Evolutionary conservation across 2,329 filamentous ascomycete species (phyloP).

Genomic region (Thelonectria blattea): DNA sequence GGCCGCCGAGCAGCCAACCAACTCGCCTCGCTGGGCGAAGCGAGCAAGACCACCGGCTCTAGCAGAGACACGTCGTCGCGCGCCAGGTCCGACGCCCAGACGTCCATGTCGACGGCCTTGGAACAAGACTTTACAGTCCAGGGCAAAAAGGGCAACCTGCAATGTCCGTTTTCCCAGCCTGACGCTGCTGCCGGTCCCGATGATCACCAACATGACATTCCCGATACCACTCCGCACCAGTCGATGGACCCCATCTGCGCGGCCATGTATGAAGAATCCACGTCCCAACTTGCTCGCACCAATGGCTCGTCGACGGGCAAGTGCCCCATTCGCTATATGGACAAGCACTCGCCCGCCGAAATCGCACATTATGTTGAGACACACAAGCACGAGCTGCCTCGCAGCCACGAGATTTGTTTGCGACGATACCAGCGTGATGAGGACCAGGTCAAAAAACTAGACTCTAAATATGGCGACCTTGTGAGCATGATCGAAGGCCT

Average conservation of each 20-base stretch:
- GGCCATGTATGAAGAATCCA: constrained; percentile 66
- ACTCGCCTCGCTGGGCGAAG: constrained; percentile 55
- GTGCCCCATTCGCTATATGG: constrained; percentile 91
- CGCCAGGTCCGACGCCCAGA: constrained; percentile 50
- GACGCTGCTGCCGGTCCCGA: constrained; percentile 41
- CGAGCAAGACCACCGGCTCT: constrained; percentile 58
- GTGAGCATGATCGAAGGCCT: constrained; percentile 94
- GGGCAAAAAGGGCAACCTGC: constrained; percentile 78
- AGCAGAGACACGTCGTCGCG: constrained; percentile 56
- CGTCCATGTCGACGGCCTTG: constrained; percentile 69
- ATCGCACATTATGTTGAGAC: constrained; percentile 92
- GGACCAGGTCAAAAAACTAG: constrained; percentile 82
- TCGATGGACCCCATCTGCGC: constrained; percentile 67
- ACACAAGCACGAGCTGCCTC: constrained; percentile 92
- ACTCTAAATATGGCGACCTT: constrained; percentile 91
- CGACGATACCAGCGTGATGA: constrained; percentile 88
- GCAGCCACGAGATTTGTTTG: constrained; percentile 92
- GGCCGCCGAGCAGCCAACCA: constrained; percentile 64
- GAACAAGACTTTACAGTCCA: constrained; percentile 91
- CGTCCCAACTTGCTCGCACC: constrained; percentile 56
- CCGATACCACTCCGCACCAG: constrained; percentile 54
- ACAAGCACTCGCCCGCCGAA: constrained; percentile 92
- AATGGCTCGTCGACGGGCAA: constrained; percentile 63
- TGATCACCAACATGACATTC: constrained; percentile 35
- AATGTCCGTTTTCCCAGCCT: constrained; percentile 76